Evolutionary conservation across 257 asterid species (phyloP), one percentile per base, ranked within the genome.

Genomic region (Solanum chiquidenum): DNA sequence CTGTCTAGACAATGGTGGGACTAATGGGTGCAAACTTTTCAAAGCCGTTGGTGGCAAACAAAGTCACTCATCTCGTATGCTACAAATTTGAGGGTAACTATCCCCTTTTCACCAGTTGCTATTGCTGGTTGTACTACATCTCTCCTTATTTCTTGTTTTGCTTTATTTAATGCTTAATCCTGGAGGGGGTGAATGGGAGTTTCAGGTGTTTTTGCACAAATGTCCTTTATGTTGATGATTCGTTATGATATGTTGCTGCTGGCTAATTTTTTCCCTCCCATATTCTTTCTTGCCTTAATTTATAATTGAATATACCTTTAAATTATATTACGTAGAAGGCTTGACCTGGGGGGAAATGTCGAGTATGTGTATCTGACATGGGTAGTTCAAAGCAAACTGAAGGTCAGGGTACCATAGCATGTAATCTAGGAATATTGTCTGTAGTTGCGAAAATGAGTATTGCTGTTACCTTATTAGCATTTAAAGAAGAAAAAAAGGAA

Each of bases 31-130:
- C 99, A 89, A 90, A 21, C 35, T 96, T 96, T 89, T 95, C 98
- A 9, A 97, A 96, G 93, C 98, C 99, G 66, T 88, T 97, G 94
- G 92, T 92, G 35, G 98, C 99, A 66, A 90, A 84, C 92, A 93
- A 90, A 92, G 95, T 95, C 91, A 97, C 99, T 86, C 99, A 97
- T 96, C 95, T 97, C 34, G 87, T 97, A 92, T 97, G 99, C 95
- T 97, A 94, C 96, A 95, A 97, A 89, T 95, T 95, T 90, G 97
- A 95, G 90, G 99, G 99, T 97, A 80, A 34, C 94, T 84, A 68
- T 80, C 80, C 83, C 84, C 71, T 23, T 86, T 76, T 6, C 60
- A 38, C 31, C 71, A 29, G 31, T 82, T 82, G 71, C 71, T 29
- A 4, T 82, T 31, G 86, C 21, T 82, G 71, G 71, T 20, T 80